Evolutionary conservation across 768 basidiomycete species (phyloP), one percentile per base, ranked within the genome.

Genomic region (Daedalea quercina): DNA sequence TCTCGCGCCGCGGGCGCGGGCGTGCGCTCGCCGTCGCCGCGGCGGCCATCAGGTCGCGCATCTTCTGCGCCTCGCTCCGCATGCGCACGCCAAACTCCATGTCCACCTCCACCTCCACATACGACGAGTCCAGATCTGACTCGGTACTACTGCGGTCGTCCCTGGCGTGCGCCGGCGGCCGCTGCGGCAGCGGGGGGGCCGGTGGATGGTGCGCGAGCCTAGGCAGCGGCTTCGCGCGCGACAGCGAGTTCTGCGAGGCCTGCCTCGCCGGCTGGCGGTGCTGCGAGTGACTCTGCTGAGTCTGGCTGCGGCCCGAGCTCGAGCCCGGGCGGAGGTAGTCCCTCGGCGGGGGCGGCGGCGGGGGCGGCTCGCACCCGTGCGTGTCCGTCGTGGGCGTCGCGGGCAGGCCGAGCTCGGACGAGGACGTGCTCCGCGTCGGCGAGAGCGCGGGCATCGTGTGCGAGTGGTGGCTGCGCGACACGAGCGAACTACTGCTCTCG

Each of bases 361-460:
- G 37, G 15, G 37, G 37, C 15, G 24, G 44, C 15, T 40, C 37
- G 37, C 37, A 40, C 13, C 53, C 57, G 37, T 47, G 55, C 42
- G 59, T 51, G 28, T 55, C 31, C 37, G 56, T 58, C 26, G 56
- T 57, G 34, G 63, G 63, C 42, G 63, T 65, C 33, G 51, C 31
- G 20, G 54, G 59, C 44, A 60, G 60, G 24, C 52, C 52, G 19
- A 51, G 47, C 23, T 58, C 56, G 17, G 61, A 59, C 9, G 61
- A 62, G 6, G 57, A 58, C 6, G 51, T 51, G 22, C 60, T 65
- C 23, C 61, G 60, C 34, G 61, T 65, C 0, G 63, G 63, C 34
- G 63, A 63, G 45, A 63, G 60, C 49, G 63, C 63, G 34, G 63
- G 62, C 26, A 57, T 44, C 41, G 44, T 57, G 26, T 20, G 46